Conservation (phyloP, 1,284 basidiomycete genomes). For the Chondrostereum purpureum region DNA sequence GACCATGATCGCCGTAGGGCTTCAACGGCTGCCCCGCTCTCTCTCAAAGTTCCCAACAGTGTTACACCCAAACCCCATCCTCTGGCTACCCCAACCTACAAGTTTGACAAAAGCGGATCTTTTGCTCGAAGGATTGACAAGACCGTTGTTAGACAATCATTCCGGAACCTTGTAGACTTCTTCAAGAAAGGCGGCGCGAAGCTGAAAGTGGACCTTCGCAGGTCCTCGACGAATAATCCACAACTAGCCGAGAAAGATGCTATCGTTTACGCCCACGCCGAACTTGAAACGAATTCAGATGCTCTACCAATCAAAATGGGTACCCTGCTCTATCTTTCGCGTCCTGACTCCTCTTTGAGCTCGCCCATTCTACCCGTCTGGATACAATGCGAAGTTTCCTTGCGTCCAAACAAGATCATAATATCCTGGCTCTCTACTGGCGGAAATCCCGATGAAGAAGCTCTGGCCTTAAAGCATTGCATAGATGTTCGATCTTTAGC, state of each 20-base stretch:
- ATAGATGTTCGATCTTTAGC: conserved; percentile 56
- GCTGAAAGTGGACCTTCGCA: conserved; percentile 6
- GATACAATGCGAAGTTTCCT: conserved; percentile 43
- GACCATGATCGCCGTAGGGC: too few species aligned
- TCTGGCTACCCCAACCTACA: background rate
- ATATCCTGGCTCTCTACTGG: conserved; percentile 40
- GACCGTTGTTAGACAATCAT: conserved; percentile 58
- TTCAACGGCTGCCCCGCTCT: too few species aligned
- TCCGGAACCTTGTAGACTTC: conserved; percentile 57
- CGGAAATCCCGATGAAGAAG: conserved; percentile 37
- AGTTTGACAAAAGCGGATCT: too few species aligned
- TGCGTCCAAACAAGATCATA: conserved; percentile 41
- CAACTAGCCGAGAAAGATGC: too few species aligned
- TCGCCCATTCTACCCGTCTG: conserved; percentile 37
- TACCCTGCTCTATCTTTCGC: conserved; percentile 45
- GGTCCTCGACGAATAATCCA: too few species aligned
- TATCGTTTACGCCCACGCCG: too few species aligned
- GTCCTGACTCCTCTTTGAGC: conserved; percentile 12
- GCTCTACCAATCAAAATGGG: too few species aligned
- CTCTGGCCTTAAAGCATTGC: conserved; percentile 45
- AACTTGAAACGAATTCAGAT: too few species aligned
- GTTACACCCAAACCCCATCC: background rate
- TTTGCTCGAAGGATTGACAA: conserved; percentile 28
- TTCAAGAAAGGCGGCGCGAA: conserved; percentile 48
- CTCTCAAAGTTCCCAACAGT: too few species aligned